These are phyloP conservation scores for Hyaloscypha hepaticicola DNA, from an alignment of 495 filamentous ascomycete genomes.

Conservation along the genomic window DNA sequence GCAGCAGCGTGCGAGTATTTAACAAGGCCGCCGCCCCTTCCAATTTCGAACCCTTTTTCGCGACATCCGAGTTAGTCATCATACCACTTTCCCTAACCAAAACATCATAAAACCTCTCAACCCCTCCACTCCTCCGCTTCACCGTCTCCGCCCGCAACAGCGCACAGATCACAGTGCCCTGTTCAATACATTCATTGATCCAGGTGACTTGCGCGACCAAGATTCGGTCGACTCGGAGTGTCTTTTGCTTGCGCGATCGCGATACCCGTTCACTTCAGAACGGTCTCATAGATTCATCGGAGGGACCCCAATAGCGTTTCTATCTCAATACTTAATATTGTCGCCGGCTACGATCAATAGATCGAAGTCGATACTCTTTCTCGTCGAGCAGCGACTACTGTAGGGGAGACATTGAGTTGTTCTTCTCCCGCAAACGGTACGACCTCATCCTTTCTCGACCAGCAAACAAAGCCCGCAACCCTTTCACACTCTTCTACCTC, in stretches of 20 bases:
- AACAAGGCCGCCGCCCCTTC: slow-evolving; percentile 15
- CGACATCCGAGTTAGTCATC: slow-evolving; percentile 24
- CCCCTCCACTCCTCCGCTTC: neutral
- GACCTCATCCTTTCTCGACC: slow-evolving; percentile 37
- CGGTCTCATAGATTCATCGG: slow-evolving; percentile 7
- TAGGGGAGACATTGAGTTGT: slow-evolving; percentile 99
- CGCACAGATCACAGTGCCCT: slow-evolving; percentile 26
- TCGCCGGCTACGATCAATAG: slow-evolving; percentile 19
- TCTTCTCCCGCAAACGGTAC: slow-evolving; percentile 88
- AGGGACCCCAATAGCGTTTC: slow-evolving; percentile 9
- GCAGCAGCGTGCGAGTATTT: slow-evolving; percentile 10
- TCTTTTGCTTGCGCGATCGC: slow-evolving; percentile 7
- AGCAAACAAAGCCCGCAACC: slow-evolving; percentile 11
- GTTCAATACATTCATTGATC: slow-evolving; percentile 29
- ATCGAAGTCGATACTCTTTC: slow-evolving; percentile 8
- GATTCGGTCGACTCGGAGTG: slow-evolving; percentile 1
- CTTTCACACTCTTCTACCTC: slow-evolving; percentile 19
- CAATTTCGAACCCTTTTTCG: slow-evolving; percentile 26
- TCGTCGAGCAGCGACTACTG: slow-evolving; percentile 39
- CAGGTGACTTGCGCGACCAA: slow-evolving; percentile 26
- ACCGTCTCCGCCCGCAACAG: slow-evolving; percentile 11
- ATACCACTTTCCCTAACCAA: slow-evolving; percentile 13
- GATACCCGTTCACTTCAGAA: neutral
- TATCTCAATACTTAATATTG: slow-evolving; percentile 16
- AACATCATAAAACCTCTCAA: slow-evolving; percentile 1